Evolutionary conservation across 2,329 filamentous ascomycete genomes (phyloP), one percentile per base, ranked within the genome.

Genomic region (Nigrospora sphaerica): DNA sequence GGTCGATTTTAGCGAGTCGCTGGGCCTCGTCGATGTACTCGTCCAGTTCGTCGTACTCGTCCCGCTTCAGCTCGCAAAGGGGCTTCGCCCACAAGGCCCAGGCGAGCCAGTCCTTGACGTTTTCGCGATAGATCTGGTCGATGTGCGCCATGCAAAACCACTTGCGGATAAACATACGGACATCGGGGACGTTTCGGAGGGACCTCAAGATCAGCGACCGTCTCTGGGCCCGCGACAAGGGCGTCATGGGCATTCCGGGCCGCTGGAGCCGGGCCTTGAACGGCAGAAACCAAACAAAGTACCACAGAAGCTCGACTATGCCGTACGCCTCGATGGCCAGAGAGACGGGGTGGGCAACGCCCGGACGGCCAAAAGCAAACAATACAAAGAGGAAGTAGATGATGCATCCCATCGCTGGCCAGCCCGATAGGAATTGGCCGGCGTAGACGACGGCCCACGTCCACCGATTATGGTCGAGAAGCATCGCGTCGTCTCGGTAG

Each of bases 261-360:
- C n/a, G 37, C 36, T 53, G 53, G 7, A 54, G 48, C 12, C 39
- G 46, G 31, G 38, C 16, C 38, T 45, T 45, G 41, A 48, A 54
- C 6, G 53, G 52, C 11, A 57, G 43, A 44, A 50, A 57, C 47
- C 45, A 53, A 9, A 45, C 6, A 4, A 56, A 33, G 19, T 52
- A 55, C 49, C 50, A 57, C 3, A 54, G 36, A 12, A 53, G 41
- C 44, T 57, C 54, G 39, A 52, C n/a, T 12, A 44, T 36, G 1
- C 55, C 58, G 31, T 54, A 35, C 1, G 42, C 46, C 32, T 56
- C 56, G 37, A 60, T 45, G 3, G 49, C 32, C 31, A 60, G 53
- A 13, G 56, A 59, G 12, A 57, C 38, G 0, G 58, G 58, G 42
- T 56, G 50, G 0, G 52, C 34, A 17, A 59, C 55, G n/a, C 53